These are phyloP conservation scores for Aureobasidium sp. DNA, from an alignment of 2,329 filamentous ascomycete genomes.

Conservation along the genomic window DNA sequence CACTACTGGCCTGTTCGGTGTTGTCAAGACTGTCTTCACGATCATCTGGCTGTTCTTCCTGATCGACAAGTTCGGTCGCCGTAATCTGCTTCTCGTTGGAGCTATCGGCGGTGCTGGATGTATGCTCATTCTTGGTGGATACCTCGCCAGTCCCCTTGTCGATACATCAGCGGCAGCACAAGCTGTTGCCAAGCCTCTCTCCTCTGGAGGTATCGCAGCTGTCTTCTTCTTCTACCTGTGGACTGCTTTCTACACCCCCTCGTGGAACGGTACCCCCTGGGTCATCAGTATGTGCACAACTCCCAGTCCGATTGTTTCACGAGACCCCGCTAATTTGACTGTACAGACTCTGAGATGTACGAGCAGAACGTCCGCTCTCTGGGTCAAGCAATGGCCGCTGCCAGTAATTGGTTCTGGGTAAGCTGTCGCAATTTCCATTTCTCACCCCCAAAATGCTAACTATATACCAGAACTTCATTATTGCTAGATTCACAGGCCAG, in stretches of 20 bases:
- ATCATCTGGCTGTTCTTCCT: slow-evolving; percentile 44
- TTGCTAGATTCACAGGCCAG: slow-evolving; percentile 42
- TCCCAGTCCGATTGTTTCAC: no score
- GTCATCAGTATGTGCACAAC: slow-evolving; percentile 51
- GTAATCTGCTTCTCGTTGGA: slow-evolving; percentile 52
- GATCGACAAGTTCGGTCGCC: slow-evolving; percentile 44
- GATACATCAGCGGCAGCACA: slow-evolving; percentile 32
- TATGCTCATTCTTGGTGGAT: slow-evolving; percentile 60
- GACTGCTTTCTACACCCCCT: slow-evolving; percentile 57
- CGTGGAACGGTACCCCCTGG: slow-evolving; percentile 38
- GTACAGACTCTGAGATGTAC: slow-evolving; percentile 60
- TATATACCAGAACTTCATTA: no score
- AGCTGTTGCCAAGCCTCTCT: slow-evolving; percentile 47
- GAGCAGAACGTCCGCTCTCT: slow-evolving; percentile 42
- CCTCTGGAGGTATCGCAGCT: slow-evolving; percentile 55
- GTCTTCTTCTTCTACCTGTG: slow-evolving; percentile 64
- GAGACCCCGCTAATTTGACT: no score
- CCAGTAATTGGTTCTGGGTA: slow-evolving; percentile 37
- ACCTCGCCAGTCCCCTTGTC: slow-evolving; percentile 49
- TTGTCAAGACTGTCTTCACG: slow-evolving; percentile 39
- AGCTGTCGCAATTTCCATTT: no score
- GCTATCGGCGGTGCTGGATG: slow-evolving; percentile 54
- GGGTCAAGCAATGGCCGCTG: slow-evolving; percentile 36
- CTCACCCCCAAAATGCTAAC: no score
- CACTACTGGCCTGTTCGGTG: slow-evolving; percentile 45